These are phyloP conservation scores for Stagonosporopsis chrysanthemi DNA, from an alignment of 2,329 filamentous ascomycete genomes.

Conservation along the genomic window DNA sequence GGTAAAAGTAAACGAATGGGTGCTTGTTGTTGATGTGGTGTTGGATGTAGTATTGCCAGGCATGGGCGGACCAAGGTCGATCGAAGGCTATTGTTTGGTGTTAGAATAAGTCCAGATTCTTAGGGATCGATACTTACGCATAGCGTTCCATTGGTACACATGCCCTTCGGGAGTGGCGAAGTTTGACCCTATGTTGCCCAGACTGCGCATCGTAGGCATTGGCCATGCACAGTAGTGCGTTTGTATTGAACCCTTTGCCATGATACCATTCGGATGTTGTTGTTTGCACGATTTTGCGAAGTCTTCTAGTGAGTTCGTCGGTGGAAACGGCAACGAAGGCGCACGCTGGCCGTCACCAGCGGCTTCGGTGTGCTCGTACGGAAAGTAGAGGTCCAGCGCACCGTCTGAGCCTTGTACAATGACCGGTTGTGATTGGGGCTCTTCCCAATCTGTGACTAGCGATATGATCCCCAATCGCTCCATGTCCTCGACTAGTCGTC, in stretches of 20 bases:
- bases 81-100: slow-evolving; percentile 34
- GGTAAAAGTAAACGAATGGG: slow-evolving; percentile 39
- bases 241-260: slow-evolving; percentile 39
- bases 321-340: slow-evolving; percentile 27
- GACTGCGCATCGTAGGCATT: slow-evolving; percentile 36
- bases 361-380: slow-evolving; percentile 28
- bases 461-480: slow-evolving; percentile 37
- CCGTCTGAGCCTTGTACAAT: slow-evolving; percentile 36
- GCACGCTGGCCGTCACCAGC: slow-evolving; percentile 19
- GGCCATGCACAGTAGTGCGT: slow-evolving; percentile 45
- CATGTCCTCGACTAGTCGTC: slow-evolving; percentile 36
- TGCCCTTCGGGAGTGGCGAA: slow-evolving; percentile 42
- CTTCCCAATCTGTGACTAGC: slow-evolving; percentile 25
- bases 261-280: slow-evolving; percentile 29
- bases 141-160: slow-evolving; percentile 41
- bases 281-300: slow-evolving; percentile 30
- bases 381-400: slow-evolving; percentile 36
- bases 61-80: slow-evolving; percentile 35
- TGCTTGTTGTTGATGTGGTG: slow-evolving; percentile 40
- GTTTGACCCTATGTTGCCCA: slow-evolving; percentile 29
- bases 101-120: background rate
- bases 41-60: slow-evolving; percentile 43
- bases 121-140: slow-evolving; percentile 28
- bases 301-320: slow-evolving; percentile 24
- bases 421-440: slow-evolving; percentile 34